Conservation (phyloP, 2,329 filamentous ascomycete species). For the Juglanconis sp. region DNA sequence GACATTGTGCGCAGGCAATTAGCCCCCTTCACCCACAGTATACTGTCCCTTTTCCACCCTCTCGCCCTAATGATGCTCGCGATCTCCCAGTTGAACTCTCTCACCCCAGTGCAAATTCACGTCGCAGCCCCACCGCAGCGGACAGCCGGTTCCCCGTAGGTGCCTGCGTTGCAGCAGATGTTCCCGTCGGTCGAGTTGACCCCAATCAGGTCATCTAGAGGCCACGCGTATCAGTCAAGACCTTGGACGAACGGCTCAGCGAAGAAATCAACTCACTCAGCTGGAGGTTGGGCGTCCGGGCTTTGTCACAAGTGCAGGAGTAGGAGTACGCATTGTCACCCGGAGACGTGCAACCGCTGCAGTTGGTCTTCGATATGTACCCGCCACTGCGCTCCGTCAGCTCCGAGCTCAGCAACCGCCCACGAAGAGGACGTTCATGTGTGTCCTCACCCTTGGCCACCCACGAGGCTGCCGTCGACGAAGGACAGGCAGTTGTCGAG, state of each 20-base stretch:
- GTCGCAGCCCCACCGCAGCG: background rate
- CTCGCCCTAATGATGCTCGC: too few relatives aligned
- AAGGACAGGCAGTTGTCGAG: conserved; percentile 12
- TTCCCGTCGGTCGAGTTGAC: conserved; percentile 9
- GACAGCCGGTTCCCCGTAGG: background rate
- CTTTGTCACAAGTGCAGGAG: background rate
- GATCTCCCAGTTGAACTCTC: too few relatives aligned
- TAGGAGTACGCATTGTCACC: conserved; percentile 7
- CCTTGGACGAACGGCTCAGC: background rate
- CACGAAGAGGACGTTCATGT: too few relatives aligned
- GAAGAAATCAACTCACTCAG: conserved; percentile 2
- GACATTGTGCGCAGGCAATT: too few relatives aligned
- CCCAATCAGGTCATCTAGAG: conserved; percentile 6
- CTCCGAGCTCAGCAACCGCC: background rate
- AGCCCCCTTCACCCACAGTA: too few relatives aligned
- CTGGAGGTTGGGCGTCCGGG: background rate
- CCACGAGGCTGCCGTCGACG: background rate
- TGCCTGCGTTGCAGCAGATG: conserved; percentile 15
- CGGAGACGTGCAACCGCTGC: background rate
- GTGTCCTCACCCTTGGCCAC: conserved; percentile 9
- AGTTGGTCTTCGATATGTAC: conserved; percentile 1
- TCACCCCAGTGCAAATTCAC: too few relatives aligned
- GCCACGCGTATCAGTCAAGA: background rate
- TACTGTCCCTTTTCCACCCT: too few relatives aligned
- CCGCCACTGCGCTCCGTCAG: conserved; percentile 3